Base-by-base conservation (phyloP, 305 asterid genomes). In the Rubia balearica region DNA sequence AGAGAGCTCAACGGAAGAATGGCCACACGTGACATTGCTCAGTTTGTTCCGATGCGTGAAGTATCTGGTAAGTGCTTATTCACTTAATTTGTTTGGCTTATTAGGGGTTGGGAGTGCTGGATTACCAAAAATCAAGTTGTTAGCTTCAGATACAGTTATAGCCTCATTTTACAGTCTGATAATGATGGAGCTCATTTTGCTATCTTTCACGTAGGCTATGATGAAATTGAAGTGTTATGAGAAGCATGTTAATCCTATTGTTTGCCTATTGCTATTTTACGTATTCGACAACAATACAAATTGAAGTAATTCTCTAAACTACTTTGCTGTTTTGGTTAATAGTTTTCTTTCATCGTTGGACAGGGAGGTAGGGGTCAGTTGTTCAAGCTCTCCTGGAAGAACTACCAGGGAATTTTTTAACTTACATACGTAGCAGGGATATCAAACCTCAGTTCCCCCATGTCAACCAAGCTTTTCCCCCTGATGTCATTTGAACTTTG, bases 31-130 rank as follows among this genome's bases (percentile, higher is more conserved):
- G 97, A 91, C 80, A 85, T 88, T 22, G 92, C 89, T 76, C 95
- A 89, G 81, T 91, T 91, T 66, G 92, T 89, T 85, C 96, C 97
- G n/a, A 85, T 91, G 89, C 89, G 91, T 11, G 91, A 89, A 77
- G 87, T 87, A 65, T 92, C 79, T 59, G 84, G 97, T 90, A 78
- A 78, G 83, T 60, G 43, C 59, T 27, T 27, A 27, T 27, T 2
- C 1, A 1, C 30, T 27, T 27, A 2, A 27, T 27, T 27, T 27
- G 30, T 27, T 27, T 27, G 30, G 30, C 30, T 27, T 27, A 27
- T 27, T 27, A 27, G 30, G 30, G 2, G 30, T 27, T 27, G 30
- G 30, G 30, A 27, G 30, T 27, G 30, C 30, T 27, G 30, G 30
- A 27, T 27, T 27, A 27, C 30, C 30, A 27, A 27, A 27, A 27